Evolutionary conservation across 257 asterid species (phyloP), one percentile per base, ranked within the genome.

Genomic region (Solanum megistacrolobum): DNA sequence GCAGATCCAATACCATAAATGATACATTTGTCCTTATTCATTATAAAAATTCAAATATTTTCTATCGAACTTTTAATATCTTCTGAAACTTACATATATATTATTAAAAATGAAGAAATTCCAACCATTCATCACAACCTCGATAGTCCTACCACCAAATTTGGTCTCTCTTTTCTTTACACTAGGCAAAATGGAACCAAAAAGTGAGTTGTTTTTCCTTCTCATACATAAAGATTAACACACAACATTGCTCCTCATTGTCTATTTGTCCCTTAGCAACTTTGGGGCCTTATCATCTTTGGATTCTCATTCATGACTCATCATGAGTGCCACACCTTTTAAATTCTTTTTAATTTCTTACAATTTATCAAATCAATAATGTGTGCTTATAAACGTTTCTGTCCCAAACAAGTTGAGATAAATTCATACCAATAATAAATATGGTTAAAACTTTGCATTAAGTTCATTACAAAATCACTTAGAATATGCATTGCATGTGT

Each of bases 241-340:
- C 12, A 39, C 46, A 39, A 39, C 46, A 39, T 39, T 9, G 46
- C 46, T 39, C 46, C 46, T 39, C 46, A 39, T 39, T 39, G 46
- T 39, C 46, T 39, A 39, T 39, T 39, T 39, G 46, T 39, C 46
- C 12, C 46, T 39, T 9, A 39, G 46, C 46, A 39, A 39, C 1
- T 39, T 9, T 2, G 43, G 27, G 16, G 41, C 25, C 79, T 72
- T 12, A 21, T n/a, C 46, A 73, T 39, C 84, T 14, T 78, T 78
- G 84, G 84, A 78, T 78, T 78, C 60, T 76, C 83, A 39, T 76
- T n/a, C n/a, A n/a, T n/a, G n/a, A n/a, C n/a, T n/a, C n/a, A n/a
- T 43, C 7, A 39, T n/a, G 60, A 39, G 58, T 38, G 34, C 83
- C 35, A 39, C 83, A 76, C n/a, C 21, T 39, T 39, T 36, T 73